Percentiles rank a stretch among this genome's conserved stretches.
Evolutionary conservation across 108 stramenopile species (phyloP).

Genomic region (Nitzschia putrida): DNA sequence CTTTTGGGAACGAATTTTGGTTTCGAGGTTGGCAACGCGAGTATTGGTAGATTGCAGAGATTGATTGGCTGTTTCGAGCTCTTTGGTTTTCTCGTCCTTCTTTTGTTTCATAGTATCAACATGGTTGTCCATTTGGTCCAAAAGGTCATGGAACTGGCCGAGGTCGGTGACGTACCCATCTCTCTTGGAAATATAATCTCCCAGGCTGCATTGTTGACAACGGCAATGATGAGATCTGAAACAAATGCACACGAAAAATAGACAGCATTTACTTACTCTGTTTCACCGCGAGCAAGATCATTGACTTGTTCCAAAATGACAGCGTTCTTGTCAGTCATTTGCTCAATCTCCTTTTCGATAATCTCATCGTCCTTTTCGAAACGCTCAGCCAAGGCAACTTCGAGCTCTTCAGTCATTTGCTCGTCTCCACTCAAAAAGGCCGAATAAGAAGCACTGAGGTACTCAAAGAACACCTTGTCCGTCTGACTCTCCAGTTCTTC

Average conservation of each 20-base stretch:
- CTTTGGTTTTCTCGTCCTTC: conserved; percentile 54
- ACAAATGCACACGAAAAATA: not conserved
- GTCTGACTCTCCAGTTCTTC: conserved; percentile 60
- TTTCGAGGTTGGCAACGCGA: conserved; percentile 49
- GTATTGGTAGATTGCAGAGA: conserved; percentile 42
- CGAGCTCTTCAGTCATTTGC: conserved; percentile 63
- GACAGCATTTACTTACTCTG: conserved; percentile 59
- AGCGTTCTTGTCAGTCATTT: conserved; percentile 67
- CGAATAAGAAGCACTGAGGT: conserved; percentile 73
- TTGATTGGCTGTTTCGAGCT: conserved; percentile 58
- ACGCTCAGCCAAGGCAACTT: conserved; percentile 65
- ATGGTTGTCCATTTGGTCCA: conserved; percentile 79
- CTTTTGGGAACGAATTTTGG: conserved; percentile 57
- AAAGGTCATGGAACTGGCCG: conserved; percentile 85
- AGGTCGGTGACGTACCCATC: conserved; percentile 78
- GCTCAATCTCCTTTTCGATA: conserved; percentile 64
- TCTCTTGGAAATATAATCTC: conserved; percentile 62
- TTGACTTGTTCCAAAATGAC: conserved; percentile 62
- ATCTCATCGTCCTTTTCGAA: conserved; percentile 70
- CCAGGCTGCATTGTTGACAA: conserved; percentile 40
- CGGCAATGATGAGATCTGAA: not conserved
- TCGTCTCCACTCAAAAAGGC: conserved; percentile 90
- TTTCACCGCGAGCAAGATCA: conserved; percentile 45
- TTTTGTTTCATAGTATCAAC: conserved; percentile 61
- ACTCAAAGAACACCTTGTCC: conserved; percentile 82